Evolutionary conservation across 495 filamentous ascomycete genomes (phyloP).

Genomic region (Daldinia decipiens): DNA sequence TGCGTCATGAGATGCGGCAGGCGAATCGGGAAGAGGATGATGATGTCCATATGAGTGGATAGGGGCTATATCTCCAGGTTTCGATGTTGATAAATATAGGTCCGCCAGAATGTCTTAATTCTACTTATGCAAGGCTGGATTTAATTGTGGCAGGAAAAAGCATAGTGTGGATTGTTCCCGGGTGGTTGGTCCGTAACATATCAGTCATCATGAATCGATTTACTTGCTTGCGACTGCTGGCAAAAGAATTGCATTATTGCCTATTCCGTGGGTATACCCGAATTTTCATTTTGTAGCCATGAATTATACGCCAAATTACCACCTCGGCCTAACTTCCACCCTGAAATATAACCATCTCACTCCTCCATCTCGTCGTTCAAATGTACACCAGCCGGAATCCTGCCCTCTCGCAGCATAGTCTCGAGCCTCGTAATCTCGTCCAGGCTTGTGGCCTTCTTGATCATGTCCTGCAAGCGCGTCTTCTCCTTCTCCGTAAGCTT

Average conservation of each 20-base stretch:
- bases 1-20: slow-evolving; percentile 60
- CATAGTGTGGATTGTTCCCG: too few relatives aligned
- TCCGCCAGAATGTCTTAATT: background rate
- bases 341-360: slow-evolving; percentile 35
- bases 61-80: slow-evolving; percentile 16
- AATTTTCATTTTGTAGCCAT: slow-evolving; percentile 24
- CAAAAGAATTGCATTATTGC: slow-evolving; percentile 23
- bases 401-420: slow-evolving; percentile 86
- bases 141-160: background rate
- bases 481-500: slow-evolving; percentile 59
- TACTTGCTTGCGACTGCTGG: background rate
- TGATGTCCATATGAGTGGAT: slow-evolving; percentile 70
- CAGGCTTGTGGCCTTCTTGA: slow-evolving; percentile 84
- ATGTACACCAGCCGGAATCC: slow-evolving; percentile 75
- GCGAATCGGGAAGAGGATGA: slow-evolving; percentile 38
- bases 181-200: too few relatives aligned
- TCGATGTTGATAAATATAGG: background rate
- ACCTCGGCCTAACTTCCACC: slow-evolving; percentile 1
- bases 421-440: slow-evolving; percentile 85
- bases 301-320: slow-evolving; percentile 14
- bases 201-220: background rate
- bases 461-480: slow-evolving; percentile 65
- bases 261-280: slow-evolving; percentile 42
- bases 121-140: background rate
- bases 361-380: slow-evolving; percentile 66